Percentiles rank a stretch among this genome's conserved stretches.
Conservation (phyloP, 108 stramenopile genomes). For the Skeletonema potamos region DNA sequence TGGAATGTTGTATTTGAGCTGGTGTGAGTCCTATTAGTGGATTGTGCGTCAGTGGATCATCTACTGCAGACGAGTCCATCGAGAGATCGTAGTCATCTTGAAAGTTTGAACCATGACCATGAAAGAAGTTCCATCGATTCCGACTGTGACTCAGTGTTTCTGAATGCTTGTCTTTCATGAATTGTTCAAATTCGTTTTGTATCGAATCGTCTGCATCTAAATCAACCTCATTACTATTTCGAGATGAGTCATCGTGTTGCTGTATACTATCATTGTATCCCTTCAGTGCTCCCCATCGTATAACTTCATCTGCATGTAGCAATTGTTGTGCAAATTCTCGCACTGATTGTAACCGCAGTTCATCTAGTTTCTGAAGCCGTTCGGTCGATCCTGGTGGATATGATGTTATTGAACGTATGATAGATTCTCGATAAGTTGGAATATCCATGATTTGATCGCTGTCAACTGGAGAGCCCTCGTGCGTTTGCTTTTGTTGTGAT, state of each 20-base stretch:
- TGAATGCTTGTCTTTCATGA: conserved; percentile 36
- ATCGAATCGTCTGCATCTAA: conserved; percentile 32
- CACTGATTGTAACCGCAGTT: conserved; percentile 69
- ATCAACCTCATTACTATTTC: conserved; percentile 26
- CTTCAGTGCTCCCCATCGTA: conserved; percentile 19
- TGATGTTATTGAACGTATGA: conserved; percentile 62
- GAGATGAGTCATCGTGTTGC: conserved; percentile 16
- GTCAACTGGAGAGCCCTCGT: conserved; percentile 3
- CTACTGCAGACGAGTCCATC: not conserved
- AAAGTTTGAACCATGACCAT: not conserved
- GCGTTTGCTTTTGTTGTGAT: conserved; percentile 15
- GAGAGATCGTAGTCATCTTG: not conserved
- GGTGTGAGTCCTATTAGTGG: conserved; percentile 4
- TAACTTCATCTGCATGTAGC: conserved; percentile 46
- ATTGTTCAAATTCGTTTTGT: conserved; percentile 16
- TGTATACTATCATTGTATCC: conserved; percentile 1
- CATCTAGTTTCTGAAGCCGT: conserved; percentile 66
- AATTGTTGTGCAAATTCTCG: conserved; percentile 48
- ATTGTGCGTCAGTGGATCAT: not conserved
- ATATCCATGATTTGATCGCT: conserved; percentile 10
- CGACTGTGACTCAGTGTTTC: not conserved
- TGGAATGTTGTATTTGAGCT: conserved; percentile 5
- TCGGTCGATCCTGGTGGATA: conserved; percentile 77
- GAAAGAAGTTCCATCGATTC: conserved; percentile 9
- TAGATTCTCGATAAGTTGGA: conserved; percentile 25